Base-by-base conservation (phyloP, 106 monocot species). In the Ottelia alismoides region DNA sequence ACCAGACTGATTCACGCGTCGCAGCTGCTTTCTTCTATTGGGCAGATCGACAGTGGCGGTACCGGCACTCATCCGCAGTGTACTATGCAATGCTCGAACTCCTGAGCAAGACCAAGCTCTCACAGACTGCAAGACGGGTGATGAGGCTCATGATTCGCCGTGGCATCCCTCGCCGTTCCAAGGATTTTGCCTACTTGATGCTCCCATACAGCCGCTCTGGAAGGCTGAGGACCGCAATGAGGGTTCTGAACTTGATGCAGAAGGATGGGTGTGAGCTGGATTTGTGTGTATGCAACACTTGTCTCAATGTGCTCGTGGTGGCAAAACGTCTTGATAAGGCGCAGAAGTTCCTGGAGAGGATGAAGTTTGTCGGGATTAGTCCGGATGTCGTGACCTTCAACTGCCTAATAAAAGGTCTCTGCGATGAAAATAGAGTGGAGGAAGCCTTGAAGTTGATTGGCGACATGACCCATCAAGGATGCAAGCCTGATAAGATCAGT, bases 41-140 rank as follows among this genome's bases (percentile, higher is more conserved):
- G 96, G 88, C 81, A 25, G 78, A 85, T 29, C 70, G 96, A 7
- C 96, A 96, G 26, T 96, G 96, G 96, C 67, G 82, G 29, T 96
- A 96, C 68, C 70, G 85, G 12, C 96, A 96, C 45, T 47, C 76
- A 16, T 81, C 76, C 1, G 79, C 82, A 46, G 85, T 68, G 20
- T 96, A 76, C 60, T 56, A 78, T 60, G 51, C 75, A 23, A 78
- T 96, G 81, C 75, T 89, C 22, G 66, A 79, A 51, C 47, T 89
- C 27, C 78, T 96, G 21, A 85, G 88, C 63, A 76, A 60, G 58
- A 89, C 88, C 0, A 88, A 64, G 59, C 74, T 96, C 10, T 73
- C 78, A 52, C 52, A 78, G 50, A 43, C 70, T 4, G 51, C 94
- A 0, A 72, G 88, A 40, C 60, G 94, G 30, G 63, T 85, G 22